phyloP scores from a whole-genome alignment of 805 yeast genomes.

The Zygosaccharomyces bailii region DNA sequence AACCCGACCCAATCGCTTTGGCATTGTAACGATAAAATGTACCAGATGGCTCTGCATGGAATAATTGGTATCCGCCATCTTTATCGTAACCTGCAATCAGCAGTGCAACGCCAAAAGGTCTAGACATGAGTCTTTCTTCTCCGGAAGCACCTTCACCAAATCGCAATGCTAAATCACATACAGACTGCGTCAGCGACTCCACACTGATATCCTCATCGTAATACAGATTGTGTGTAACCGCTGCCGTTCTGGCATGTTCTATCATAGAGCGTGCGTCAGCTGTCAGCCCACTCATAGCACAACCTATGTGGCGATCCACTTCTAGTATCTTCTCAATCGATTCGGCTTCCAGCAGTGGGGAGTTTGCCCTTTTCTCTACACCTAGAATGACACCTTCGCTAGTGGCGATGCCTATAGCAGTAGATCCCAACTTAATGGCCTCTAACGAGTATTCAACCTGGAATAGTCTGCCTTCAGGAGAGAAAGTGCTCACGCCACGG shows the following conservation, averaged over 20 bases:
- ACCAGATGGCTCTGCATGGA: slow-evolving; percentile 99
- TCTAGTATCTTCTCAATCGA: slow-evolving; percentile 96
- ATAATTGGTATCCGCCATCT: slow-evolving; percentile 92
- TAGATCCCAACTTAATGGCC: slow-evolving; percentile 86
- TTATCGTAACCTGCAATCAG: slow-evolving; percentile 91
- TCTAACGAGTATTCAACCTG: slow-evolving; percentile 97
- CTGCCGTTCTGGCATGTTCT: slow-evolving; percentile 92
- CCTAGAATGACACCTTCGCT: slow-evolving; percentile 94
- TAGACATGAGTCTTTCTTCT: slow-evolving; percentile 85
- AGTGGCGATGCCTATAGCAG: slow-evolving; percentile 95
- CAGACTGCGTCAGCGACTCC: slow-evolving; percentile 92
- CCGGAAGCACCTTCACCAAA: slow-evolving; percentile 98
- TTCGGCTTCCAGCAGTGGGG: slow-evolving; percentile 82
- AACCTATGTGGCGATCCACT: slow-evolving; percentile 89
- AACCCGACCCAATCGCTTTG: slow-evolving; percentile 97
- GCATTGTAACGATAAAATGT: slow-evolving; percentile 97
- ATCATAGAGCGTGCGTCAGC: slow-evolving; percentile 99
- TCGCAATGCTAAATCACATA: slow-evolving; percentile 93
- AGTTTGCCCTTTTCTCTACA: slow-evolving; percentile 95
- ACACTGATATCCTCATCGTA: slow-evolving; percentile 91
- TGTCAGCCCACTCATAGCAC: slow-evolving; percentile 98
- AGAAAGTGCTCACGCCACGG: slow-evolving; percentile 97
- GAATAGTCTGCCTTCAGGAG: slow-evolving; percentile 97
- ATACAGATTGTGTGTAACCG: slow-evolving; percentile 82
- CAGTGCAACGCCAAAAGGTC: slow-evolving; percentile 98